Evolutionary conservation across 176 grass and related monocot genomes (phyloP), one percentile per base, ranked within the genome.

Genomic region (Puya raimondii): DNA sequence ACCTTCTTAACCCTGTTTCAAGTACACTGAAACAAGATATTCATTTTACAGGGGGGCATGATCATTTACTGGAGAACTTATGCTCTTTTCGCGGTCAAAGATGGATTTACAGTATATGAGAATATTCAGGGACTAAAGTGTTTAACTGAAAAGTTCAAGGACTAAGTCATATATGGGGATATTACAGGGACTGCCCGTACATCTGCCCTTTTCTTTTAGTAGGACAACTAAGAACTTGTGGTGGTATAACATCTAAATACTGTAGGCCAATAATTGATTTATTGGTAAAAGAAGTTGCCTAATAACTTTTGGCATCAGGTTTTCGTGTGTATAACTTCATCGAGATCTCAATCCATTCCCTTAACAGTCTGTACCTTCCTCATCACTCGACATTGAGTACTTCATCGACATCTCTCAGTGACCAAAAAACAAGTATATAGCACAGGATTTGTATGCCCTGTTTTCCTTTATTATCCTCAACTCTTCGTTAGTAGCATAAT

Each of bases 321-420:
- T 75, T 42, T 68, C 51, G 57, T 81, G 70, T 74, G 47, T 80
- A 59, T 77, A 89, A 11, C 53, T 84, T 77, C 48, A 77, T 78
- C 76, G 61, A 57, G 64, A 54, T 73, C 64, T 70, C 59, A 56
- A 66, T 53, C 18, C 51, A 54, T 22, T 51, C 49, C 53, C 63
- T 66, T 75, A 75, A 75, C 66, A 61, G 66, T 77, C 65, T 50
- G 65, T 67, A 69, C 52, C 65, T 69, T 51, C 57, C 20, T 48
- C 67, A 63, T 57, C 17, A 6, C 33, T 75, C 50, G 74, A 72
- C 68, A 63, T 42, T 73, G 16, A 11, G 70, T 72, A 64, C 52
- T 59, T 27, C 72, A 67, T 76, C 42, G 11, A 56, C 67, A 73
- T 83, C 47, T 63, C 27, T 54, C 59, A 77, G 75, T 77, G 64